These are phyloP conservation scores for Neurospora sp. DNA, from an alignment of 495 filamentous ascomycete genomes.

Conservation along the genomic window DNA sequence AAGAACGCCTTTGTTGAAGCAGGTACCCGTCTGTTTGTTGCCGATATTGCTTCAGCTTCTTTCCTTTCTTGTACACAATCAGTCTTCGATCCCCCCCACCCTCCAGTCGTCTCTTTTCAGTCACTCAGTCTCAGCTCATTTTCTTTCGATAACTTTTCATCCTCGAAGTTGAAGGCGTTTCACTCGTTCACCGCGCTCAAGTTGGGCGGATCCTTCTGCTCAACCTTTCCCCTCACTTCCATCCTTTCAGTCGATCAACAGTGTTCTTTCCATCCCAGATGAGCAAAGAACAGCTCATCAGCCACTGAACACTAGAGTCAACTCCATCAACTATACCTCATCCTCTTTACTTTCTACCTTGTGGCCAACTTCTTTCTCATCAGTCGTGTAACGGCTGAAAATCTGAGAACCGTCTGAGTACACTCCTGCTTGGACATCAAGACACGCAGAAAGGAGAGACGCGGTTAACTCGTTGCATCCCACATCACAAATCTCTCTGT, in stretches of 20 bases:
- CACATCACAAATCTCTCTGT: neutral
- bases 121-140: neutral
- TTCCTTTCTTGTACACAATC: neutral
- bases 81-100: neutral
- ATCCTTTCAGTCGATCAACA: neutral
- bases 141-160: neutral
- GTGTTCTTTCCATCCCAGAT: neutral
- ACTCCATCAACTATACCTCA: neutral
- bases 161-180: neutral
- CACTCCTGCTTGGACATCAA: neutral
- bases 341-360: neutral
- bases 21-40: conserved; percentile 1
- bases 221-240: neutral
- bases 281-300: neutral
- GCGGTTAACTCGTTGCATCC: neutral
- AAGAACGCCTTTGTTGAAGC: neutral
- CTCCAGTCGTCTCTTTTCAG: neutral
- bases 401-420: neutral
- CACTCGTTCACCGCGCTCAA: neutral
- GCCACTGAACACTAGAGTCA: neutral
- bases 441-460: neutral
- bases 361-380: neutral
- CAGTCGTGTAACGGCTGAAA: neutral
- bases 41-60: neutral
- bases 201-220: neutral